phyloP scores from a whole-genome alignment of 1,284 basidiomycete species.

The Vanrija humicola region DNA sequence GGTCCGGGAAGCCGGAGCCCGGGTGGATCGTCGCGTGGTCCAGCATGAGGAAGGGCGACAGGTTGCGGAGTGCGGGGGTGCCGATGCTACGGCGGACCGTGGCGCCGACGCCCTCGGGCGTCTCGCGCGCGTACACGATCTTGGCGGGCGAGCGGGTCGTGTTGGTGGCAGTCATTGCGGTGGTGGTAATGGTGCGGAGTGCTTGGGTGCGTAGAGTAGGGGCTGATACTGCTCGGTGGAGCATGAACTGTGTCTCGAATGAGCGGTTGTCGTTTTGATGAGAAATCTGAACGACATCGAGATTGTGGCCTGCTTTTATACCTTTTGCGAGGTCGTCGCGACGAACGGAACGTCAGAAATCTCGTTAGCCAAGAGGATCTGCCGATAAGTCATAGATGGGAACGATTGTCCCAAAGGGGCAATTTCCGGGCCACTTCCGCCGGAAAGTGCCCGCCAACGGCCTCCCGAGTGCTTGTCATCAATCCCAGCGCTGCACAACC shows the following conservation, averaged over 20 bases:
- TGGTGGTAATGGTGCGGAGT: conserved; percentile 1
- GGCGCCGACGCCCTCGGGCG: conserved; percentile 82
- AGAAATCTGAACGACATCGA: not conserved
- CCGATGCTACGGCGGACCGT: conserved; percentile 88
- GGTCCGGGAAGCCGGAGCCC: conserved; percentile 59
- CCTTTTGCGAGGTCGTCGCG: not conserved
- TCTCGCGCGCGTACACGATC: conserved; percentile 70
- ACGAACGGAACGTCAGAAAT: too few species aligned
- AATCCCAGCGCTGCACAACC: too few species aligned
- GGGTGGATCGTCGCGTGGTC: conserved; percentile 47
- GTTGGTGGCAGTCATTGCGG: conserved; percentile 9
- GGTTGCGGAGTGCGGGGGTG: conserved; percentile 65
- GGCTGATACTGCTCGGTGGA: not conserved
- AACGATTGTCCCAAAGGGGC: too few species aligned
- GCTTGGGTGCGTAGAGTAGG: not conserved
- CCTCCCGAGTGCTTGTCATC: not conserved
- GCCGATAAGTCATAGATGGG: not conserved
- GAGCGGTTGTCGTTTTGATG: not conserved
- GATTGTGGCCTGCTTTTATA: conserved; percentile 7
- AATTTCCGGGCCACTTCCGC: too few species aligned
- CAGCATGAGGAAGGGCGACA: conserved; percentile 86
- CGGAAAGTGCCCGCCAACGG: too few species aligned
- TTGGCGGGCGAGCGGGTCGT: conserved; percentile 68
- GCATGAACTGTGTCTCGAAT: not conserved
- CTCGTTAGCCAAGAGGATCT: not conserved